Evolutionary conservation across 1,284 basidiomycete species (phyloP), one percentile per base, ranked within the genome.

Genomic region (Puccinia polysora): DNA sequence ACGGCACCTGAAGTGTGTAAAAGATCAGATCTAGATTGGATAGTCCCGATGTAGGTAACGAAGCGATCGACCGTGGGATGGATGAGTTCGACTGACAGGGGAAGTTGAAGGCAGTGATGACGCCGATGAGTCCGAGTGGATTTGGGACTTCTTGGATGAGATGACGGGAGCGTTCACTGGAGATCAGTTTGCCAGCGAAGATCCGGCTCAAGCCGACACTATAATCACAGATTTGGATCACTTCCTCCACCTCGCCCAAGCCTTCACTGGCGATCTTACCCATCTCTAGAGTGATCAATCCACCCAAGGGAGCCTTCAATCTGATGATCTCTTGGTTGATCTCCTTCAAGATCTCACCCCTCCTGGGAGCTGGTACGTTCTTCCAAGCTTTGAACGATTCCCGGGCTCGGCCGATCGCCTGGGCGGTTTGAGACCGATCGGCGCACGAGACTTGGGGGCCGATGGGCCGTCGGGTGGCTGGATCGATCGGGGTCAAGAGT

Each of bases 211-310:
- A 82, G 1, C 93, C 93, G 23, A 91, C 87, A 3, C 84, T 87
- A 78, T 87, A 87, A 78, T 89, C 88, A 65, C 85, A 85, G 72
- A 95, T 91, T 79, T 97, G 93, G 74, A 97, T 85, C 76, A 94
- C 93, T 81, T 96, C 91, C 78, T 93, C 90, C 0, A 97, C 91
- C 81, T 97, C 92, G 20, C 92, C 92, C 55, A 88, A 84, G 38
- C 92, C 93, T 79, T 97, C 93, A n/a, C 88, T 88, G 76, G 84
- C 85, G 76, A 96, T 93, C 82, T 97, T 97, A 58, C 84, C 93
- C 93, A 96, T 96, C 81, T 79, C 94, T 20, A 94, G 78, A 50
- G 78, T 80, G 72, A 84, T 81, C 47, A 84, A 83, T 28, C 89
- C 88, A 49, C 94, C 94, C 12, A 97, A 84, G 40, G 85, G 89